phyloP scores from a whole-genome alignment of 495 filamentous ascomycete species.

The Penicillium salamii region DNA sequence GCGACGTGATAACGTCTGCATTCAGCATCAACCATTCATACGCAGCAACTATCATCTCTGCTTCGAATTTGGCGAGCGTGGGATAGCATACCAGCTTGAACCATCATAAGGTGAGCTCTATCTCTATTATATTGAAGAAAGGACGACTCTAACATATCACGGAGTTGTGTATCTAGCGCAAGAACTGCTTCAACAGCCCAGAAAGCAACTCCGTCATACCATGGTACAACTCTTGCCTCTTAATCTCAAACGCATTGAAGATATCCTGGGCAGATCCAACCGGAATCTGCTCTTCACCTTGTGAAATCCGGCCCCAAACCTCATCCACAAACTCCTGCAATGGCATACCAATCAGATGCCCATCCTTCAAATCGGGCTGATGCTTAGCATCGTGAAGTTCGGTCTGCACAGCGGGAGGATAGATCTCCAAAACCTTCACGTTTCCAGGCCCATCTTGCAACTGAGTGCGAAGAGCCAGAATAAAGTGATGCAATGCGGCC shows the following conservation, averaged over 20 bases:
- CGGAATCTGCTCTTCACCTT: constrained; percentile 48
- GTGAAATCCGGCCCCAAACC: constrained; percentile 51
- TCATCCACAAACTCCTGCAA: constrained; percentile 59
- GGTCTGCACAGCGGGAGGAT: constrained; percentile 67
- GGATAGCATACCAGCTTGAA: too few species aligned
- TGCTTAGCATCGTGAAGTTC: constrained; percentile 41
- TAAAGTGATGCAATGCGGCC: constrained; percentile 49
- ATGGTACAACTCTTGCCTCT: constrained; percentile 37
- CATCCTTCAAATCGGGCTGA: constrained; percentile 42
- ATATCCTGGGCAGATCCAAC: constrained; percentile 34
- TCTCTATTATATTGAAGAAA: neutral
- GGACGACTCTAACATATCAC: too few species aligned
- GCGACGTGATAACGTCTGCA: neutral
- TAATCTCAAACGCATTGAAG: constrained; percentile 37
- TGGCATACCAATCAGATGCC: constrained; percentile 58
- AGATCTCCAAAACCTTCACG: constrained; percentile 61
- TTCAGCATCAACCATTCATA: too few species aligned
- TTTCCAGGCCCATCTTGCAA: constrained; percentile 40
- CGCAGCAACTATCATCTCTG: too few species aligned
- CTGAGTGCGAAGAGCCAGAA: constrained; percentile 61
- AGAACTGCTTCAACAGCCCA: constrained; percentile 26
- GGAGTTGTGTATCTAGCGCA: constrained; percentile 13
- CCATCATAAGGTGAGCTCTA: neutral
- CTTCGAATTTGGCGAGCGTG: too few species aligned
- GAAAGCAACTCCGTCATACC: constrained; percentile 35